Conservation (phyloP, 2,329 filamentous ascomycete genomes). For the Rosellinia necatrix region DNA sequence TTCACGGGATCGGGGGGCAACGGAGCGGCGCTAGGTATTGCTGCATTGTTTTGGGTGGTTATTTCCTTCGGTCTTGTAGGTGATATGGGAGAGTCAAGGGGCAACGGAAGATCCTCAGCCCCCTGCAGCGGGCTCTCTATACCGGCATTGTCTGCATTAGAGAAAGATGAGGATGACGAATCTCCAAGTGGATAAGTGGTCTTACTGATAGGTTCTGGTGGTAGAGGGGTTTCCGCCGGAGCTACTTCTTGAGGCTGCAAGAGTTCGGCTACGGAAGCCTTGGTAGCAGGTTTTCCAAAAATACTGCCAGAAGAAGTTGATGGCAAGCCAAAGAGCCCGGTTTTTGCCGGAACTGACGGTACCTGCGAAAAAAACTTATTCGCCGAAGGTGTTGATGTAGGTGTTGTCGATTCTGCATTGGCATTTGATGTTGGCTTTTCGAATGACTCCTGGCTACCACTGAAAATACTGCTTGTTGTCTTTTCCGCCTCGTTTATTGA, state of each 20-base stretch:
- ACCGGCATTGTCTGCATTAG: slow-evolving; percentile 43
- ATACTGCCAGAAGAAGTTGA: slow-evolving; percentile 31
- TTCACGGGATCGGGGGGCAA: slow-evolving; percentile 42
- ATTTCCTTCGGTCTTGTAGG: slow-evolving; percentile 30
- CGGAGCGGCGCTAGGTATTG: slow-evolving; percentile 44
- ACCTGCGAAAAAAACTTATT: slow-evolving; percentile 49
- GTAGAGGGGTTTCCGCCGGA: slow-evolving; percentile 49
- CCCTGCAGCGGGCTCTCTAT: slow-evolving; percentile 27
- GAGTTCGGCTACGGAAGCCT: slow-evolving; percentile 31
- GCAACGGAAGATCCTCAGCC: slow-evolving; percentile 39
- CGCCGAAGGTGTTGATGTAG: slow-evolving; percentile 57
- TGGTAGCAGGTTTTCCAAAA: slow-evolving; percentile 29
- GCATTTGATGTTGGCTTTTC: slow-evolving; percentile 28
- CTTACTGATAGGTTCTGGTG: slow-evolving; percentile 62
- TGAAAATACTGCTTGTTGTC: slow-evolving; percentile 41
- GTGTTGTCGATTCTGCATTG: slow-evolving; percentile 49
- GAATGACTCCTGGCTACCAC: slow-evolving; percentile 29
- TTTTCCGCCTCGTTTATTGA: slow-evolving; percentile 57
- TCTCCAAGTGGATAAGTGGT: slow-evolving; percentile 53
- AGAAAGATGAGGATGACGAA: slow-evolving; percentile 57
- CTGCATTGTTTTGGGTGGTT: slow-evolving; percentile 26
- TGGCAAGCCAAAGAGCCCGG: slow-evolving; percentile 44
- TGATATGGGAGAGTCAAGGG: slow-evolving; percentile 42
- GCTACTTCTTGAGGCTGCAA: slow-evolving; percentile 47
- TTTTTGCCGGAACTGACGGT: slow-evolving; percentile 41